Conservation (phyloP, 768 basidiomycete genomes). For the Phanerochaete carnosa region DNA sequence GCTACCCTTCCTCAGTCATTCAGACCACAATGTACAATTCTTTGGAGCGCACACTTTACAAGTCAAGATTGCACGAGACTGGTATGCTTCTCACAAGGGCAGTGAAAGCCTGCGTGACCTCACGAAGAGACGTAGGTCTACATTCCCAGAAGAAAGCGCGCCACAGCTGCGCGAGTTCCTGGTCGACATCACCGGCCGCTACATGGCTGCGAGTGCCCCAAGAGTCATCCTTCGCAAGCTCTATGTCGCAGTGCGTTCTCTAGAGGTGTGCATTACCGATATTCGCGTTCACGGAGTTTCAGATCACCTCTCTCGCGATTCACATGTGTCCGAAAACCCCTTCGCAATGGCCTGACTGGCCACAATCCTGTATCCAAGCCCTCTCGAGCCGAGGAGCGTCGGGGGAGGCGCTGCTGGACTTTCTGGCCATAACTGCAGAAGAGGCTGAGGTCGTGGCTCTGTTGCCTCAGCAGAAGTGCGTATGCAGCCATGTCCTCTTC, state of each 20-base stretch:
- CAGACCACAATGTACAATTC: constrained; percentile 85
- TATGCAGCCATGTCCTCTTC: constrained; percentile 14
- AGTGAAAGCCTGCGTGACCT: not conserved
- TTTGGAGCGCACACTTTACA: constrained; percentile 93
- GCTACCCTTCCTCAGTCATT: constrained; percentile 66
- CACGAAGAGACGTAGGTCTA: not conserved
- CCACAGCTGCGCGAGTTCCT: constrained; percentile 57
- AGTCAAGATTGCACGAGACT: constrained; percentile 91
- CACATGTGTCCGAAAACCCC: constrained; percentile 60
- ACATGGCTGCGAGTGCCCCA: constrained; percentile 53
- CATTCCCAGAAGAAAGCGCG: constrained; percentile 7
- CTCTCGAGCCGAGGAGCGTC: constrained; percentile 60
- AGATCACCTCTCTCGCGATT: constrained; percentile 70
- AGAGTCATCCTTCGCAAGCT: constrained; percentile 82
- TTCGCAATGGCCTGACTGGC: constrained; percentile 73
- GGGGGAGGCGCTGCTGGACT: constrained; percentile 63
- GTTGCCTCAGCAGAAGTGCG: constrained; percentile 69
- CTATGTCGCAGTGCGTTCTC: constrained; percentile 72
- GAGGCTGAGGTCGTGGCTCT: constrained; percentile 78
- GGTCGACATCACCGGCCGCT: constrained; percentile 65
- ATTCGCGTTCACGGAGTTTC: constrained; percentile 8
- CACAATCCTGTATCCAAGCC: constrained; percentile 57
- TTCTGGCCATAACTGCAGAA: constrained; percentile 80
- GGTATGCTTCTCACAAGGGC: constrained; percentile 45
- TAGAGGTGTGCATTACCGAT: not conserved